phyloP scores from a whole-genome alignment of 305 asterid species.

The Fraxinus sp. region DNA sequence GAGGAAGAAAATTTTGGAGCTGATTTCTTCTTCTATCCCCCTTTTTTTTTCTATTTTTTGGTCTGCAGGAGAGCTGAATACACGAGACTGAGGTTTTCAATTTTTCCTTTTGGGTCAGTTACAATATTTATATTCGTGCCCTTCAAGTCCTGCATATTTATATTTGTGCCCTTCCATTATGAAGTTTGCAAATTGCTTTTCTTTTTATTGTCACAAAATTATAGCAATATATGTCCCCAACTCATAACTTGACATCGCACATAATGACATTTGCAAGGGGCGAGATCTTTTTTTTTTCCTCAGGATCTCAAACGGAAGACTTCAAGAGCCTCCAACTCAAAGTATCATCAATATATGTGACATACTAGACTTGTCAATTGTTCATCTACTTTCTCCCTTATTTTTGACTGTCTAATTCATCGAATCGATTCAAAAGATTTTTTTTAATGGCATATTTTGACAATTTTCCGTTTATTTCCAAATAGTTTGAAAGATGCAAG shows the following conservation, averaged over 20 bases:
- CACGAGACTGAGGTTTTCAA: constrained; percentile 15
- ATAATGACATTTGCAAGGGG: background rate
- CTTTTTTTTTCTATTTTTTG: background rate
- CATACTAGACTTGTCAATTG: background rate
- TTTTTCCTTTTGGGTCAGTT: background rate
- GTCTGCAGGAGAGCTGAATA: constrained; percentile 28
- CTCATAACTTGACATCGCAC: background rate
- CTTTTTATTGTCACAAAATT: background rate
- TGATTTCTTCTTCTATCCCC: background rate
- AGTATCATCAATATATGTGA: background rate
- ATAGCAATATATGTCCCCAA: background rate
- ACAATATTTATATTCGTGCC: background rate
- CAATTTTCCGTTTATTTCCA: background rate
- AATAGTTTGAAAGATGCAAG: background rate
- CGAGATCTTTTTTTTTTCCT: background rate
- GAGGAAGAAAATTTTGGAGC: background rate
- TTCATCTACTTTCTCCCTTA: background rate
- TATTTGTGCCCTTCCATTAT: background rate
- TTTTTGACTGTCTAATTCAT: background rate
- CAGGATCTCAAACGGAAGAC: too few relatives aligned
- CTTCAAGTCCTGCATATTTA: background rate
- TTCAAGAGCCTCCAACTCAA: background rate
- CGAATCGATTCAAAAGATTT: too few relatives aligned
- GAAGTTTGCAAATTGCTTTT: background rate
- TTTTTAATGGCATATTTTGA: background rate